These are phyloP conservation scores for Galeopsis tetrahit DNA, from an alignment of 257 asterid genomes.

Conservation along the genomic window DNA sequence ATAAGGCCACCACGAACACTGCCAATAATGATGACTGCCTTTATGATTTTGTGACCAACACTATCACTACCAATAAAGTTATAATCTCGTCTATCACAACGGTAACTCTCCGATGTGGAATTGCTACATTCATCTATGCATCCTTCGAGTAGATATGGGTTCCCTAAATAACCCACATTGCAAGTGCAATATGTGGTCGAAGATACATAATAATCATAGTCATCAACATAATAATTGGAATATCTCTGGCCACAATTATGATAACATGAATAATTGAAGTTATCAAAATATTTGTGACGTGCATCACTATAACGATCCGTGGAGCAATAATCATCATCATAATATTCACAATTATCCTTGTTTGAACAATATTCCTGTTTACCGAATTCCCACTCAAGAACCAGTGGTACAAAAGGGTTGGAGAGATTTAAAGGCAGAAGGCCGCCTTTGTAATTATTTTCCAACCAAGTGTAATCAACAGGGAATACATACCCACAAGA, in stretches of 20 bases:
- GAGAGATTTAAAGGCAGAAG: slow-evolving; percentile 19
- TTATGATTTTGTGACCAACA: background rate
- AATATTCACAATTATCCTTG: background rate
- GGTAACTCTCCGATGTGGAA: background rate
- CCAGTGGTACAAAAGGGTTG: slow-evolving; percentile 25
- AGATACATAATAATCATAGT: too few relatives aligned
- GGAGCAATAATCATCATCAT: too few relatives aligned
- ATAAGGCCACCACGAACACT: slow-evolving; percentile 23
- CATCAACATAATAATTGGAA: too few relatives aligned
- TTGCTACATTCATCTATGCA: slow-evolving; percentile 34
- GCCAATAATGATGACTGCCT: slow-evolving; percentile 10
- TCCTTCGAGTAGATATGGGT: slow-evolving; percentile 39
- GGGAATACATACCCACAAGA: slow-evolving; percentile 42
- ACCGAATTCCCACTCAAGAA: slow-evolving; percentile 43
- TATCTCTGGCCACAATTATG: too few relatives aligned
- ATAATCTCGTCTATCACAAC: background rate
- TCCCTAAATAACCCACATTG: slow-evolving; percentile 23
- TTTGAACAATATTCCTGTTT: too few relatives aligned
- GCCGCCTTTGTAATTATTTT: slow-evolving; percentile 2
- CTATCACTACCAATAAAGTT: slow-evolving; percentile 13
- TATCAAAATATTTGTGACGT: too few relatives aligned
- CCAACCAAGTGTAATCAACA: slow-evolving; percentile 33
- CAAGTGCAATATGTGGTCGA: slow-evolving; percentile 20
- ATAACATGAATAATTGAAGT: too few relatives aligned
- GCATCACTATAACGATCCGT: too few relatives aligned